Evolutionary conservation across 176 grass and related monocot species (phyloP), one percentile per base, ranked within the genome.

Genomic region (Aegilops speltoides): DNA sequence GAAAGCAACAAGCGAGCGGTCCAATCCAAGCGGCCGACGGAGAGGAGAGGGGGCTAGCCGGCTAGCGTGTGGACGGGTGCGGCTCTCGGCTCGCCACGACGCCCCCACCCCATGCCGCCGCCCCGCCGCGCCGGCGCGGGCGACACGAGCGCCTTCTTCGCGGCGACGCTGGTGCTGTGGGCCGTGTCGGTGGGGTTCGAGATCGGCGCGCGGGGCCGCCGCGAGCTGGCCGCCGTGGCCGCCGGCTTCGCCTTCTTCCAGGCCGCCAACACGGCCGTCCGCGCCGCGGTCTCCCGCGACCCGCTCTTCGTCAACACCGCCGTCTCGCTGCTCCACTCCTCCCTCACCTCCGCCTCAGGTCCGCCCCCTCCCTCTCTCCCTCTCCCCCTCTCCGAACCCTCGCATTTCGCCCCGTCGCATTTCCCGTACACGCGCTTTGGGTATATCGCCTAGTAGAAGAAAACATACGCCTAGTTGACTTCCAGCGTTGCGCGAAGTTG

Each of bases 221-320:
- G 74, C 24, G 89, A 98, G 79, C 88, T 94, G 52, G 77, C 80
- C 22, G 82, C 87, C 16, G 85, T 96, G 71, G 92, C 89, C 61
- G 88, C 86, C 25, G 94, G 92, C 23, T 93, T 99, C 50, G 81
- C 91, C 66, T 99, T 96, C 92, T 99, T 99, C 89, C 94, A 99
- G 79, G 86, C 85, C 16, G 94, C 97, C 32, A 98, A 96, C 87
- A 79, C 62, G 46, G 88, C 86, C 52, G 79, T 96, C 15, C 93
- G 93, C 78, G 81, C 83, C 56, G 83, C 92, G 43, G 75, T 93
- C 80, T 99, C 90, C 66, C 86, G 86, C 64, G 92, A 90, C 76
- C 92, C 97, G 24, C 84, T 96, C 80, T 89, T 99, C 77, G 89
- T 99, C 78, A 99, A 99, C 87, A 99, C 97, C 71, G 86, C 90